Base-by-base conservation (phyloP, 2,329 filamentous ascomycete species). In the Didymella pomorum region DNA sequence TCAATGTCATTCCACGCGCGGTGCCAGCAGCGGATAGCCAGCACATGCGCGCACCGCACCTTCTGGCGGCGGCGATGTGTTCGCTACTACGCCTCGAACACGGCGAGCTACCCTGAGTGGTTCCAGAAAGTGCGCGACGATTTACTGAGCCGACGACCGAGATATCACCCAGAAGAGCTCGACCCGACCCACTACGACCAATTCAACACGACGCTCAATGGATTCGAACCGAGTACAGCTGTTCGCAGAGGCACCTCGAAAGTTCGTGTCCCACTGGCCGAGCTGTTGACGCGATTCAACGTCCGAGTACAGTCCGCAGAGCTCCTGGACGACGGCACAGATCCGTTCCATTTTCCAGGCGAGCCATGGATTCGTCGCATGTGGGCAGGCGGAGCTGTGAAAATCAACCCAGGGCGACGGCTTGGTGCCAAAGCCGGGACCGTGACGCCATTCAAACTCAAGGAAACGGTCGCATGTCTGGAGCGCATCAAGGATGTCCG, bases 261-360 rank as follows among this genome's bases (percentile, higher is more conserved):
- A n/a, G 12, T 18, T 6, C 16, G 18, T 0, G 4, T 42, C 10
- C 20, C 49, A 7, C 23, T 54, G 20, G 90, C 89, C 33, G 89
- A 96, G 74, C 93, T 97, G 75, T 83, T 97, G 33, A 87, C 94
- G 64, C 96, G 96, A 80, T 97, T 97, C 79, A 92, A 93, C 58
- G 85, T 90, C 11, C 85, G 87, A 62, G 80, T 89, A 18, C 81
- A 84, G 0, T 79, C 86, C 14, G 85, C 83, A 8, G 67, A 81
- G 31, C 84, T 98, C 42, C 83, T 92, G 18, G 81, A 87, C 1
- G 95, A 99, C 79, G 94, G 95, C 56, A 96, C 93, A 1, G 94
- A 98, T 74, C 81, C 86, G 4, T 82, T 89, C 52, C 92, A 97
- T 72, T 88, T 83, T 23, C 94, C 94, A 0, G 91, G 89, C 1